Base-by-base conservation (phyloP, 2,329 filamentous ascomycete genomes). In the Neonectria punicea region DNA sequence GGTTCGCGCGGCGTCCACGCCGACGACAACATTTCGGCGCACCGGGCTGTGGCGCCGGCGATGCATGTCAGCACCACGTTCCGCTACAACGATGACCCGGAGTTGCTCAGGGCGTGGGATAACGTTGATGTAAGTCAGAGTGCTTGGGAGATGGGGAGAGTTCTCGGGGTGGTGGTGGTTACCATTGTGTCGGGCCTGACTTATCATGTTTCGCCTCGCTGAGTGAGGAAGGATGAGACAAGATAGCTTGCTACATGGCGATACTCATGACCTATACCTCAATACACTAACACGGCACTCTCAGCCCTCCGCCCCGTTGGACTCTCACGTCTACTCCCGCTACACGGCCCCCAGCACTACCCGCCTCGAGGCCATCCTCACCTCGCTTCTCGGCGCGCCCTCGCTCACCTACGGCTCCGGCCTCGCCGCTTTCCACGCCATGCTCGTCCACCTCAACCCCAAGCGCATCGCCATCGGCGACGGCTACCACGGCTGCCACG, bases 401-500 rank as follows among this genome's bases (percentile, higher is more conserved):
- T 81, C 86, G 1, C 76, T 98, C 30, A 93, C 91, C 56, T 99
- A 98, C 82, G 83, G 88, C 41, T 97, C 93, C 4, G 96, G 96
- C 4, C 87, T 98, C 22, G 88, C 93, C 11, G 93, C 95, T 56
- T 94, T 98, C 81, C 93, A 98, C 79, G 94, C 93, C 34, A 83
- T 97, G 63, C 86, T 98, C 2, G 90, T 94, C n/a, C 89, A 90
- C 75, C 82, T 97, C 9, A 94, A 97, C 77, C 96, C 96, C 1
- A 89, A 89, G 72, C 90, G 91, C 63, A 89, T 98, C 61, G 91
- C 93, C 70, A 93, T 98, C 69, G 90, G 90, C 41, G 89, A 86
- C 16, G 94, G 94, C 46, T 99, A 98, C 81, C 96, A 98, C 81
- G 96, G 96, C 73, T 97, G 93, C 80, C 93, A 97, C 79, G 93